These are phyloP conservation scores for Castanospermum australe DNA, from an alignment of 306 rosid species.

Conservation along the genomic window DNA sequence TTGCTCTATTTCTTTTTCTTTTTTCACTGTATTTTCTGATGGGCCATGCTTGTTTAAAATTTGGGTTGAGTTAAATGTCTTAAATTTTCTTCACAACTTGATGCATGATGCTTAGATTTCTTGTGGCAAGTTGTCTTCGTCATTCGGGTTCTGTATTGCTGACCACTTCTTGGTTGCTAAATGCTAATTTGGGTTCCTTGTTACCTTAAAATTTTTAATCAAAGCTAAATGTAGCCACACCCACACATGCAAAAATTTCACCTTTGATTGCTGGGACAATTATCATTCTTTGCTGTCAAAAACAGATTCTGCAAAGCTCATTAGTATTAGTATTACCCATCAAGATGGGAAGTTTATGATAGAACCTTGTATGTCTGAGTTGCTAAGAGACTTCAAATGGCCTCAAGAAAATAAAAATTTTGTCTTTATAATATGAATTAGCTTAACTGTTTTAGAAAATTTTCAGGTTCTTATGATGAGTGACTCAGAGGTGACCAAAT, in stretches of 20 bases:
- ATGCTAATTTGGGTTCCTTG: no score
- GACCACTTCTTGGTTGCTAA: neutral
- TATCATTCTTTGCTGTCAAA: neutral
- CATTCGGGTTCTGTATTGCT: neutral
- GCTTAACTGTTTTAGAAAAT: conserved; percentile 11
- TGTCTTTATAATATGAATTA: neutral
- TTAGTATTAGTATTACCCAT: neutral
- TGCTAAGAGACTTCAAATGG: neutral
- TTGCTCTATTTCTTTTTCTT: neutral
- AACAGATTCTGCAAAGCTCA: neutral
- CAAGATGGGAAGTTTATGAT: conserved; percentile 14
- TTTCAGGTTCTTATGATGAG: conserved; percentile 54
- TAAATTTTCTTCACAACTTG: conserved; percentile 11
- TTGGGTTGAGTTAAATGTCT: conserved; percentile 14
- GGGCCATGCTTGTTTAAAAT: conserved; percentile 10
- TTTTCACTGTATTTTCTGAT: conserved; percentile 3
- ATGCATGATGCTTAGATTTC: neutral
- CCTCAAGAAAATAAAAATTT: neutral
- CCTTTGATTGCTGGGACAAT: neutral
- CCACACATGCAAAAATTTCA: neutral
- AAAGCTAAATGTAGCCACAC: neutral
- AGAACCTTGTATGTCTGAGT: neutral
- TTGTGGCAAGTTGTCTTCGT: neutral
- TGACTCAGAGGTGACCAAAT: conserved; percentile 46
- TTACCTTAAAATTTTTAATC: neutral